Evolutionary conservation across 768 basidiomycete species (phyloP).

Genomic region (Dentipellis sp.): DNA sequence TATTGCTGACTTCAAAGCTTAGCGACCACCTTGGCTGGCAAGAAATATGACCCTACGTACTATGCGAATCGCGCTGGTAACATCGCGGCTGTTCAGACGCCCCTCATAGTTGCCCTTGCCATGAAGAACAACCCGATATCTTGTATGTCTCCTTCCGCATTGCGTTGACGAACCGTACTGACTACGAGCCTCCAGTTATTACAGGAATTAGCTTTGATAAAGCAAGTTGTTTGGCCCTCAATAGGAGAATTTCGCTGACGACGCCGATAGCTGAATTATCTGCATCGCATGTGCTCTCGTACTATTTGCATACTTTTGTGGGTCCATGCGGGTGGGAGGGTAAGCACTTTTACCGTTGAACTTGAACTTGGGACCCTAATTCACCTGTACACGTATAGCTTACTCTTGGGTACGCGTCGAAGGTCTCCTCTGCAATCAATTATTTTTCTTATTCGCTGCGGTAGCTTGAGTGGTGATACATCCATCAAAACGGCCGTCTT

Average conservation of each 20-base stretch:
- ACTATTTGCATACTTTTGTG: background rate
- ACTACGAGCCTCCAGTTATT: slow-evolving; percentile 25
- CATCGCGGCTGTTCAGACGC: slow-evolving; percentile 39
- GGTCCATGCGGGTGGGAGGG: slow-evolving; percentile 2
- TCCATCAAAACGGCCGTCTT: slow-evolving; percentile 15
- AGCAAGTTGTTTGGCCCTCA: slow-evolving; percentile 24
- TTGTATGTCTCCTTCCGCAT: slow-evolving; percentile 19
- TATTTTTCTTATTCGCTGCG: background rate
- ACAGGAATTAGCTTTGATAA: slow-evolving; percentile 42
- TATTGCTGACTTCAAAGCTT: background rate
- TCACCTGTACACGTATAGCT: background rate
- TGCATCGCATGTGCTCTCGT: slow-evolving; percentile 3
- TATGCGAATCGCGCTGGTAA: slow-evolving; percentile 29
- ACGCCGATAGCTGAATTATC: background rate
- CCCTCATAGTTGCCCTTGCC: slow-evolving; percentile 47
- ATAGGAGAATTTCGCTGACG: background rate
- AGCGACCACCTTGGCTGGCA: slow-evolving; percentile 18
- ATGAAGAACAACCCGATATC: slow-evolving; percentile 51
- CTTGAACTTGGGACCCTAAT: too few relatives aligned
- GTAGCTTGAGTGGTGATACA: background rate
- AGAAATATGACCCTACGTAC: slow-evolving; percentile 15
- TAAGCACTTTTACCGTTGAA: background rate
- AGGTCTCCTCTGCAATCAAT: background rate
- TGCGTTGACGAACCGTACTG: background rate
- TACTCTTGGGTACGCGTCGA: background rate